Base-by-base conservation (phyloP, 164 flowering plant species). In the Aristolochia fimbriata region DNA sequence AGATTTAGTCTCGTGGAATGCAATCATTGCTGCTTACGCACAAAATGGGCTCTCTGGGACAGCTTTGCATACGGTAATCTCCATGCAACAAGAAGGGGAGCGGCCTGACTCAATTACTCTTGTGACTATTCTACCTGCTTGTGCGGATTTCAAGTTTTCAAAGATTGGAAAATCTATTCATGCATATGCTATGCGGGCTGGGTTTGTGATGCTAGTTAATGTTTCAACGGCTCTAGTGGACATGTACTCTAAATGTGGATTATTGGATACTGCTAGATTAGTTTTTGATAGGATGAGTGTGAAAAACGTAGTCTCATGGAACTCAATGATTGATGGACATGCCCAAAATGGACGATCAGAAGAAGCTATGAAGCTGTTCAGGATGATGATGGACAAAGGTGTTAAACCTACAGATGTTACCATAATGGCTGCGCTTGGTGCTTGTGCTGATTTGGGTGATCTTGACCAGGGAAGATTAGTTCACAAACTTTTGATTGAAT, bases 281-380 rank as follows among this genome's bases (percentile, higher is more conserved):
- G 75, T 87, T 51, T 91, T 91, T 62, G 85, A 88, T 75, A 46
- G 73, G 67, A 87, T 91, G 86, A 46, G 47, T 12, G 31, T 25
- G 1, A 83, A 62, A 72, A 86, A 74, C 19, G 90, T 80, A 22
- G 97, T 91, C 47, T 76, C 91, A 0, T 91, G 93, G 96, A 91
- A 86, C 66, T 75, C 86, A 1, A 81, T 88, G 86, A 84, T 88
- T 50, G 85, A 81, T 7, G 43, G 43, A 37, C 12, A 37, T 37
- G 43, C 43, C 10, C 43, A 37, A 37, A 37, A 37, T 37, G 43
- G 12, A 3, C 12, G 43, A 5, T 37, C 43, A 1, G 43, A 37
- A 37, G 43, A 37, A 37, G 43, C 43, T 37, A 37, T 37, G 43
- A 37, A 37, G 10, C 9, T 37, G 0, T 37, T 37, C 43, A 37